These are phyloP conservation scores for Platismatia glauca DNA, from an alignment of 495 filamentous ascomycete genomes.

Conservation along the genomic window DNA sequence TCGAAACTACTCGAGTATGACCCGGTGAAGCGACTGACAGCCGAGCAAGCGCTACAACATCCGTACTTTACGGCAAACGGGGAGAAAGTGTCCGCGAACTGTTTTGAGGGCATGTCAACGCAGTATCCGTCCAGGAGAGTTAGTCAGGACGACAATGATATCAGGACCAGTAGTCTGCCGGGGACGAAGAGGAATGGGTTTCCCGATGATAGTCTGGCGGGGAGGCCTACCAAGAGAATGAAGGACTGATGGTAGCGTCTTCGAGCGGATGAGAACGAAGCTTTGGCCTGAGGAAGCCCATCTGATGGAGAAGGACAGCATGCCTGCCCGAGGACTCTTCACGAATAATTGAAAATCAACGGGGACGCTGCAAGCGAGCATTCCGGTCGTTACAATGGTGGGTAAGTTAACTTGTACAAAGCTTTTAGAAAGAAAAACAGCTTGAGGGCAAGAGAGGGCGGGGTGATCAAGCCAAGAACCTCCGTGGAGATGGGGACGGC, in stretches of 20 bases:
- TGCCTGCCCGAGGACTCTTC: not conserved
- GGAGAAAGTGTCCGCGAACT: slow-evolving; percentile 61
- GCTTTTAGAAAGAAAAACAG: too few relatives aligned
- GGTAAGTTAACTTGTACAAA: too few relatives aligned
- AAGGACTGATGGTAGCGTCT: slow-evolving; percentile 40
- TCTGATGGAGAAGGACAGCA: not conserved
- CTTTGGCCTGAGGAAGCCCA: too few relatives aligned
- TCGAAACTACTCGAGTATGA: slow-evolving; percentile 83
- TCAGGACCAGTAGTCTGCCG: slow-evolving; percentile 73
- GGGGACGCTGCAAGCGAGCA: not conserved
- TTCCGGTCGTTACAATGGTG: not conserved
- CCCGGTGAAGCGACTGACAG: slow-evolving; percentile 78
- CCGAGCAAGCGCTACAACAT: slow-evolving; percentile 75
- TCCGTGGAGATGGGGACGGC: not conserved
- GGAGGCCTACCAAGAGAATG: slow-evolving; percentile 53
- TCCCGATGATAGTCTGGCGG: slow-evolving; percentile 68
- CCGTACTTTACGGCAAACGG: slow-evolving; percentile 67
- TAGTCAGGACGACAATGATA: slow-evolving; percentile 90
- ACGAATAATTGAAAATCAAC: not conserved
- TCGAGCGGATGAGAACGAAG: not conserved
- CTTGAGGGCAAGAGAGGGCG: not conserved
- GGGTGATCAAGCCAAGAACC: not conserved
- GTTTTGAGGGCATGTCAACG: slow-evolving; percentile 78
- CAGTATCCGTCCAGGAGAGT: slow-evolving; percentile 88
- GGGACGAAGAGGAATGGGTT: slow-evolving; percentile 87